Percentiles rank a stretch among this genome's conserved stretches.
Conservation (phyloP, 2,329 filamentous ascomycete genomes). For the Tolypocladium album region DNA sequence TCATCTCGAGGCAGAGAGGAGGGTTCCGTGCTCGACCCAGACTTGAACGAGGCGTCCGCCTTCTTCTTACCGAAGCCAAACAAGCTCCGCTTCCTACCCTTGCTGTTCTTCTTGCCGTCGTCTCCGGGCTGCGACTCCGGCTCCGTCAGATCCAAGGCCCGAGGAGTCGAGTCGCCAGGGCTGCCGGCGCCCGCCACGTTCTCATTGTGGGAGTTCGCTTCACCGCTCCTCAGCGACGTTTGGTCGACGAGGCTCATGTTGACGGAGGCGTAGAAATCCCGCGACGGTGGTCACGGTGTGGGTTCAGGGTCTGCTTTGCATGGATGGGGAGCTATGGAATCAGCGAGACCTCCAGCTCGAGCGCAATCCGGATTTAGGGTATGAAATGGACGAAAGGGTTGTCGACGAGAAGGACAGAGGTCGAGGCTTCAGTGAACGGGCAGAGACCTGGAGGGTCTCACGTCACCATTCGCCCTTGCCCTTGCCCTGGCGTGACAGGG, state of each 20-base stretch:
- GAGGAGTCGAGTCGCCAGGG: conserved; percentile 20
- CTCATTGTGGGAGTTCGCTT: conserved; percentile 2
- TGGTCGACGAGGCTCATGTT: conserved; percentile 20
- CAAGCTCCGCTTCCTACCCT: conserved; percentile 45
- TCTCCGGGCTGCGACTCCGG: conserved; percentile 16
- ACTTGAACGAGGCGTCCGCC: conserved; percentile 26
- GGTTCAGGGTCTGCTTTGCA: not conserved
- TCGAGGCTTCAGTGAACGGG: not conserved
- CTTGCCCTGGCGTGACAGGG: conserved; percentile 2
- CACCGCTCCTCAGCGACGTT: conserved; percentile 9
- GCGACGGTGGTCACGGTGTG: not conserved
- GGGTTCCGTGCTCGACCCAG: conserved; percentile 21
- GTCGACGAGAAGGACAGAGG: not conserved
- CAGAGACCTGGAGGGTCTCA: not conserved
- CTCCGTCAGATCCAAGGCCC: conserved; percentile 15
- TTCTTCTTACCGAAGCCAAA: conserved; percentile 56
- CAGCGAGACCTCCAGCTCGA: not conserved
- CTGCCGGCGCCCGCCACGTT: conserved; percentile 15
- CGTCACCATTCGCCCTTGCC: conserved; percentile 1
- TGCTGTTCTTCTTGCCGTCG: conserved; percentile 9
- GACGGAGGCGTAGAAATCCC: not conserved
- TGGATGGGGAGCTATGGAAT: not conserved
- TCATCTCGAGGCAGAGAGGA: conserved; percentile 20
- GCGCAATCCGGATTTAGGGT: not conserved
- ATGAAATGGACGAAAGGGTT: not conserved